These are phyloP conservation scores for Cercophora samala DNA, from an alignment of 495 filamentous ascomycete genomes.

Conservation along the genomic window DNA sequence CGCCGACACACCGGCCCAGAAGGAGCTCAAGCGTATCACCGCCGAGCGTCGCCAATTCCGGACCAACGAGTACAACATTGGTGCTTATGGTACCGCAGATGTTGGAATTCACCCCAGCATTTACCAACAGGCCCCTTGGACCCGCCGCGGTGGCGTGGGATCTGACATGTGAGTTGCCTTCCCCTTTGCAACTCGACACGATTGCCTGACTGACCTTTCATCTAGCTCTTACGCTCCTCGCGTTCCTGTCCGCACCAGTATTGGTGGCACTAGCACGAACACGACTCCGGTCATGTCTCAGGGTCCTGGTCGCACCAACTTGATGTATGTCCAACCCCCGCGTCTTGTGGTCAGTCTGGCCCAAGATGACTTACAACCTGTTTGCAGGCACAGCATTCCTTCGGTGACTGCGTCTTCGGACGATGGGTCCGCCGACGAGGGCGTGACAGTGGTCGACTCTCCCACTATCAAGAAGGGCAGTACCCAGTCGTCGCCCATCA, in stretches of 20 bases:
- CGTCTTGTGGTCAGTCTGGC: constrained; percentile 8
- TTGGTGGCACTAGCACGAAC: constrained; percentile 18
- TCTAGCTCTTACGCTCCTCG: constrained; percentile 30
- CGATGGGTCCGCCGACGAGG: constrained; percentile 44
- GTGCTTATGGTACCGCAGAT: constrained; percentile 54
- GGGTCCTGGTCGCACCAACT: constrained; percentile 18
- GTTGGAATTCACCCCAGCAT: constrained; percentile 49
- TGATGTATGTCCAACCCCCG: constrained; percentile 28
- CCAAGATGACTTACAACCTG: constrained; percentile 24
- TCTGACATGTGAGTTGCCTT: constrained; percentile 25
- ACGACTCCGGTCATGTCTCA: constrained; percentile 19
- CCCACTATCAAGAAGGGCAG: constrained; percentile 49
- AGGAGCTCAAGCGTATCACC: constrained; percentile 89
- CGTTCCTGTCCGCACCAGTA: constrained; percentile 20
- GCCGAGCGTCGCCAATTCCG: constrained; percentile 90
- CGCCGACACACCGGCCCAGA: constrained; percentile 93
- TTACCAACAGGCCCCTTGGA: constrained; percentile 38
- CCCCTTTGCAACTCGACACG: too few species aligned
- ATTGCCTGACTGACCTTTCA: constrained; percentile 18
- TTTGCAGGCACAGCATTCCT: constrained; percentile 29
- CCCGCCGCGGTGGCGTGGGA: constrained; percentile 29
- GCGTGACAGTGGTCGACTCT: constrained; percentile 50
- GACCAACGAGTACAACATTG: constrained; percentile 86
- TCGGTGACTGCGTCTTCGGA: constrained; percentile 38
- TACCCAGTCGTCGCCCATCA: constrained; percentile 47